Base-by-base conservation (phyloP, 2,329 filamentous ascomycete genomes). In the Amylocarpus encephaloides region DNA sequence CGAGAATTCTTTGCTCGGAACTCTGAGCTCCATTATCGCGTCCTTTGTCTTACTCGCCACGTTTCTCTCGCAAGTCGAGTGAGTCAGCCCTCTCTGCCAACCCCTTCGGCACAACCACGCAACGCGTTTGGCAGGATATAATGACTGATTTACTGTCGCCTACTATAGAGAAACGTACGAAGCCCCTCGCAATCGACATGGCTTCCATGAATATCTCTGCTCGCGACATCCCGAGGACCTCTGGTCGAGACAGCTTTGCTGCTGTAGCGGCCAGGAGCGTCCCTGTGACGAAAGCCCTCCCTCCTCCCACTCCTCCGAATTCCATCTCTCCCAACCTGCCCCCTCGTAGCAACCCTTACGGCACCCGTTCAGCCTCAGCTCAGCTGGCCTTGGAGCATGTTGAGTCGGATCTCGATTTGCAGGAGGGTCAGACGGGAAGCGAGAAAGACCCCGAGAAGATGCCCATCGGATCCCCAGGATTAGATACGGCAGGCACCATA, bases 261-360 rank as follows among this genome's bases (percentile, higher is more conserved):
- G 80, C 72, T 82, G 80, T 83, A 82, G 80, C 79, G 76, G 78
- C 78, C 70, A 75, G 76, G 73, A 79, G 77, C 63, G 77, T 80
- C 68, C 72, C 78, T 76, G 54, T 51, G 19, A 54, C 55, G 42
- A 79, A 79, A 73, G 74, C 71, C 71, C 75, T 78, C 62, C 75
- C 80, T 68, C 82, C 95, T 64, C 89, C 87, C 57, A 96, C 92
- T 68, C 92, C 92, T 66, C 92, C 92, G 54, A 94, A 92, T 75
- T 96, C 91, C 70, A 90, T 96, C 68, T 96, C 91, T 55, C 92
- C 92, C 43, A 85, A 82, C 61, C 78, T 96, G 59, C 83, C 86
- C 62, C 88, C 91, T 53, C 88, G 92, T 63, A 86, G 85, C 63
- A 86, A 85, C 68, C 78, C 80, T 56, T 83, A 83, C 66, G 62